Evolutionary conservation across 306 rosid genomes (phyloP).

Genomic region (Sphenostylis stenocarpa): DNA sequence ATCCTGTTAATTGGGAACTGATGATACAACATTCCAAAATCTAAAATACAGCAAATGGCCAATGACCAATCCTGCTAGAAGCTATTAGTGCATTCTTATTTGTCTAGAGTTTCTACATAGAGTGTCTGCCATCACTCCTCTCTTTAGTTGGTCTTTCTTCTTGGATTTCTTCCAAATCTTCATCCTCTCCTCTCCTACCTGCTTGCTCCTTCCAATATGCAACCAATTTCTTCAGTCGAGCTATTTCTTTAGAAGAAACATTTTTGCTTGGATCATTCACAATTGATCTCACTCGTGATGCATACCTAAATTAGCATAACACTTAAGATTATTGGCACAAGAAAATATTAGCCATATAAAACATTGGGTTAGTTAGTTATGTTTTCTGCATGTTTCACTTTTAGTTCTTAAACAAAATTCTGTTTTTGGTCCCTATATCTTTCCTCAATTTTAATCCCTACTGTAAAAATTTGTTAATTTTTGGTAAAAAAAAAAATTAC

Average conservation of each 20-base stretch:
- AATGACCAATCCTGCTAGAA: constrained; percentile 3
- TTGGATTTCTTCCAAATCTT: constrained; percentile 83
- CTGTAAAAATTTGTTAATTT: too few relatives aligned
- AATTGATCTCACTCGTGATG: constrained; percentile 86
- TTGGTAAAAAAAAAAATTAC: too few relatives aligned
- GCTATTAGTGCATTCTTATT: constrained; percentile 9
- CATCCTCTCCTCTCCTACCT: constrained; percentile 76
- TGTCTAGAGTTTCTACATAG: constrained; percentile 48
- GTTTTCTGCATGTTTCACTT: too few relatives aligned
- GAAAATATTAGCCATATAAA: not conserved
- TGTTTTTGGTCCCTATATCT: too few relatives aligned
- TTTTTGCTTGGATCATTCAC: constrained; percentile 93
- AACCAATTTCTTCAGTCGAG: constrained; percentile 72
- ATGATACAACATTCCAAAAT: not conserved
- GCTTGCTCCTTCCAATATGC: constrained; percentile 96
- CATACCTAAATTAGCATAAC: constrained; percentile 58
- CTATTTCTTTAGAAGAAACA: constrained; percentile 82
- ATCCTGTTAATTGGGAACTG: constrained; percentile 15
- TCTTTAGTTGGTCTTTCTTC: constrained; percentile 67
- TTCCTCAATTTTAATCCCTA: too few relatives aligned
- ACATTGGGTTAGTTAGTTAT: not conserved
- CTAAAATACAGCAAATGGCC: not conserved
- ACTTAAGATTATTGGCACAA: not conserved
- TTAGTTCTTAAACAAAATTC: too few relatives aligned
- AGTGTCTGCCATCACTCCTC: constrained; percentile 61